Evolutionary conservation across 257 asterid species (phyloP), one percentile per base, ranked within the genome.

Genomic region (Ajuga chamaepitys): DNA sequence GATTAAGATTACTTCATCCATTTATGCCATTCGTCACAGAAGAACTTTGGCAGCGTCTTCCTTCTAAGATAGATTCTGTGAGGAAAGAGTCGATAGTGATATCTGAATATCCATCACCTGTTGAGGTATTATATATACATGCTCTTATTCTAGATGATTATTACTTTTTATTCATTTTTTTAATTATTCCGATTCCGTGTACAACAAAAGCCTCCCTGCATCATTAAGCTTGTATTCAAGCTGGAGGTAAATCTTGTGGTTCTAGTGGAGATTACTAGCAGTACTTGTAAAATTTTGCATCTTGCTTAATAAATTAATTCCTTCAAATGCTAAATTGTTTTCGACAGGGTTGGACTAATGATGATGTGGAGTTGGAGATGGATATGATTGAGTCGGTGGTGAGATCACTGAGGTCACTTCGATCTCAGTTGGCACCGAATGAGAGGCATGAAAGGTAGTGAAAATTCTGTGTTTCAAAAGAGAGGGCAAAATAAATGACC

Each of bases 21-120:
- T 89, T 93, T 59, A 93, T 93, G 99, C 99, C 97, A 28, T 89
- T 74, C 17, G 95, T 93, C 65, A 93, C 99, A 0, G 97, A 93
- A 78, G 98, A 92, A 75, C 70, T 93, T 62, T 93, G 99, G 99
- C 99, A 93, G 83, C 95, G 99, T 10, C 92, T 93, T 52, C 97
- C 99, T 71, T 70, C 86, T 45, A 80, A 75, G 46, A 74, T 73
- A 50, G 82, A 84, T 78, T 75, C 72, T 69, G 57, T 64, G 63
- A 85, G 85, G 81, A 87, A 89, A 71, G 95, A 83, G 72, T 89
- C 99, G 18, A 86, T 93, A 55, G 81, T 93, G 85, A 77, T 86
- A 62, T 80, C 92, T 35, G 96, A 89, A 53, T 93, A 89, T 77
- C 97, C 97, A 13, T 78, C 97, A 54, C 28, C 58, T 44, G 78